Base-by-base conservation (phyloP, 345 rosid genomes). In the Rhodamnia rubescens region DNA sequence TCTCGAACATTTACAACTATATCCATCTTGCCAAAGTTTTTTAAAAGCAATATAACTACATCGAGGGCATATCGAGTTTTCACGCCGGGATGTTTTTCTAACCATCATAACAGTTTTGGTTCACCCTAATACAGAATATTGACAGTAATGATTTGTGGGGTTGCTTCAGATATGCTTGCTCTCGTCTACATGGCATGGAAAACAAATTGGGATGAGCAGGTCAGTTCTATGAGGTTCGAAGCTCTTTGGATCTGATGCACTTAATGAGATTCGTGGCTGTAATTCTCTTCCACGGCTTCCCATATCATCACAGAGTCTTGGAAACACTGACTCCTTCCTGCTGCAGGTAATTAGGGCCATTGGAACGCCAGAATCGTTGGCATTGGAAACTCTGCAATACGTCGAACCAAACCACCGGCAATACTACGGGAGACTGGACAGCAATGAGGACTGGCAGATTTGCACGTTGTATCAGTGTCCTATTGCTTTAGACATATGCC, bases 191-290 rank as follows among this genome's bases (percentile, higher is more conserved):
- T 84, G 84, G 84, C 86, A 58, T 81, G 86, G 88, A 87, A 27
- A 64, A 87, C 88, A 21, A 24, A 82, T 69, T 87, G 88, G 88
- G 86, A 2, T 84, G 86, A 82, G 51, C 86, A 69, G 26, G 88
- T 82, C 8, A 53, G 11, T 22, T 36, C 53, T 32, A 8, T 0
- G 47, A 36, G 40, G 24, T 18, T 53, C 0, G 1, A n/a, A 75
- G 18, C 5, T 7, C 80, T 32, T 9, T 6, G 6, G 21, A 52
- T 36, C 10, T 27, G 36, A 11, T 7, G 53, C n/a, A 12, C 32
- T 54, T 15, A 40, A 18, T 8, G 13, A 32, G 20, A 69, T 69
- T 36, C 80, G 18, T 36, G 24, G 40, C 26, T 4, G 47, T 69
- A 40, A 40, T 26, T 40, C 12, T 14, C 36, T 58, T 29, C 52